phyloP scores from a whole-genome alignment of 2,329 filamentous ascomycete genomes.

The Rachicladosporium sp. region DNA sequence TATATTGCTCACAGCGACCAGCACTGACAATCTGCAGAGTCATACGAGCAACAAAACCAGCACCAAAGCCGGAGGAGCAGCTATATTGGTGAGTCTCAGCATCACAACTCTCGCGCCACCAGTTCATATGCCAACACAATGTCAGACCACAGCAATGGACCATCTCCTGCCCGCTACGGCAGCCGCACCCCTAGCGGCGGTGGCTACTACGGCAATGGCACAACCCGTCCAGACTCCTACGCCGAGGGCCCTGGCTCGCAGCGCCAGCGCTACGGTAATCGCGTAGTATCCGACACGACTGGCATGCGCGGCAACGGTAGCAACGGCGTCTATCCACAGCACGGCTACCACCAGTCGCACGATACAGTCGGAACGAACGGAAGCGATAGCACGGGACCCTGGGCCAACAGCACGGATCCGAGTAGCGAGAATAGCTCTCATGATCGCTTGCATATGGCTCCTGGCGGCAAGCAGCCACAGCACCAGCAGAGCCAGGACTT shows the following conservation, averaged over 20 bases:
- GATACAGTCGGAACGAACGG: conserved; percentile 76
- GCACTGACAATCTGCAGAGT: conserved; percentile 6
- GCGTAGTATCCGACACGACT: conserved; percentile 16
- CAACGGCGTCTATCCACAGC: conserved; percentile 29
- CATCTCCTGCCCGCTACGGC: too few species aligned
- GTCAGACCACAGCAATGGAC: not conserved
- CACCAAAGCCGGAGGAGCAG: conserved; percentile 26
- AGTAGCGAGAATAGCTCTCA: conserved; percentile 90
- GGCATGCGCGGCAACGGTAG: conserved; percentile 29
- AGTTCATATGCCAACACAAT: conserved; percentile 13
- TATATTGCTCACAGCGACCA: not conserved
- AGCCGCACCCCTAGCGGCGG: conserved; percentile 5
- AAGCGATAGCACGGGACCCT: conserved; percentile 57
- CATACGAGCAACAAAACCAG: conserved; percentile 14
- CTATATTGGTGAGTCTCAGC: conserved; percentile 20
- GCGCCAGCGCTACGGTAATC: conserved; percentile 28
- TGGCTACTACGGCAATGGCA: conserved; percentile 27
- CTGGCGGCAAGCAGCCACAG: conserved; percentile 13
- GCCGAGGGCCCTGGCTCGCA: conserved; percentile 19
- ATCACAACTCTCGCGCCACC: not conserved
- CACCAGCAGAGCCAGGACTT: conserved; percentile 18
- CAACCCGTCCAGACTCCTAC: conserved; percentile 24
- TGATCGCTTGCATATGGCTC: conserved; percentile 18
- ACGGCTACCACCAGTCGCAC: conserved; percentile 63
- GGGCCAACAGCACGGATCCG: conserved; percentile 74